Evolutionary conservation across 2,329 filamentous ascomycete species (phyloP), one percentile per base, ranked within the genome.

Genomic region (Ascosphaera aggregata): DNA sequence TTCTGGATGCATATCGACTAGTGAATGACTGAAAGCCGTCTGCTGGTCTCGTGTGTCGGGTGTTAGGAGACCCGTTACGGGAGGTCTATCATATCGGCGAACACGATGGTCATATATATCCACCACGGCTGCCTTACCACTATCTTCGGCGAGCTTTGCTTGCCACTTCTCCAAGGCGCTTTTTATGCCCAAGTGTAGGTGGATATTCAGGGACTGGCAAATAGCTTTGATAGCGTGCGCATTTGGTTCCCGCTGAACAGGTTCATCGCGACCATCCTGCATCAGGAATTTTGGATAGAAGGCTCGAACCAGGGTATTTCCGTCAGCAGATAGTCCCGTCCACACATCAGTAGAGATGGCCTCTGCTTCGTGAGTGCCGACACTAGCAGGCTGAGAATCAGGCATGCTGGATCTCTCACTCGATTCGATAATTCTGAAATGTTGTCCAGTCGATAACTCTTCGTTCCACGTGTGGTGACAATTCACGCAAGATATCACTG

Each of bases 401-500:
- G 7, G 34, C n/a, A 8, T 18, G 5, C 5, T 9, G 7, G 34
- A 16, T 16, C 3, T 43, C 39, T 1, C 38, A 27, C 7, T 47
- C 43, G 3, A 41, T 39, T 15, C 34, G n/a, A 37, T 31, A 15
- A 31, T 15, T 15, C 15, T 42, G 40, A 51, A 46, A 4, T 49
- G 41, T 41, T 51, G 54, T 0, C 57, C 63, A 44, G 65, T 57
- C 9, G 76, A 78, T n/a, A 93, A 65, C 53, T 98, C 89, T 45
- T 92, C 80, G 45, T 95, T 98, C 42, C 78, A 78, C 1, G 78
- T 69, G 51, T 85, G 81, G 24, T 68, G 64, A 53, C 89, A 98
- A 9, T 56, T 59, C 17, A 60, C 60, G 54, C 89, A 98, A 44
- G 65, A 75, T 44, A 91, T 71, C 30, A 98, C 67, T 1, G 71